Percentiles rank a stretch among this genome's conserved stretches.
Conservation (phyloP, 1,284 basidiomycete species). For the Pseudozyma hubeiensis region DNA sequence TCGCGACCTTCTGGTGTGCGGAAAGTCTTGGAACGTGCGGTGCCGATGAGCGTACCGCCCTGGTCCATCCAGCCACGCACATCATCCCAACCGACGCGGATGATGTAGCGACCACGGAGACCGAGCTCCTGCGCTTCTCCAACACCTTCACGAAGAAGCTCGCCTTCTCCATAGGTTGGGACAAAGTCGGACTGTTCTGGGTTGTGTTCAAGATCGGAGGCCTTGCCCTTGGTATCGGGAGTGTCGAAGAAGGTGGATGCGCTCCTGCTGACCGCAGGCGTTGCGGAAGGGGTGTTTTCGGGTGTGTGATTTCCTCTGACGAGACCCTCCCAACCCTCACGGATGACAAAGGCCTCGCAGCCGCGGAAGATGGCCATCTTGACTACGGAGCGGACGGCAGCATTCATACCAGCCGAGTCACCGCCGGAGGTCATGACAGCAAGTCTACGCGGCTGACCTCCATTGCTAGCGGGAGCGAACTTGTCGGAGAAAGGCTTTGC, state of each 20-base stretch:
- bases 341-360: constrained; percentile 69
- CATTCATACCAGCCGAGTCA: constrained; percentile 82
- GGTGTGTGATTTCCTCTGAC: constrained; percentile 72
- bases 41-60: constrained; percentile 95
- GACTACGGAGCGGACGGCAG: constrained; percentile 64
- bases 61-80: constrained; percentile 88
- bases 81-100: constrained; percentile 97
- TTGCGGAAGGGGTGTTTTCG: constrained; percentile 37
- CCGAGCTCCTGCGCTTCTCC: constrained; percentile 75
- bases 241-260: constrained; percentile 42
- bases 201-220: constrained; percentile 8
- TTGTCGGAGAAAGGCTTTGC: constrained; percentile 27
- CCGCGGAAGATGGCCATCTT: constrained; percentile 75
- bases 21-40: constrained; percentile 89
- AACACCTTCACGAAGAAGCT: constrained; percentile 88
- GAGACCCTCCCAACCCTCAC: constrained; percentile 97
- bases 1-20: constrained; percentile 86
- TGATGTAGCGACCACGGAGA: constrained; percentile 91
- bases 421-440: constrained; percentile 96
- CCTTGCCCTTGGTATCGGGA: constrained; percentile 18
- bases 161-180: constrained; percentile 90
- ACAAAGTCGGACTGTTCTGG: constrained; percentile 70
- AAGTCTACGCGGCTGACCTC: constrained; percentile 69
- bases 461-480: constrained; percentile 25
- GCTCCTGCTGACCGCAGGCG: constrained; percentile 45